phyloP scores from a whole-genome alignment of 2,329 filamentous ascomycete genomes.

The Penicillium decumbens region DNA sequence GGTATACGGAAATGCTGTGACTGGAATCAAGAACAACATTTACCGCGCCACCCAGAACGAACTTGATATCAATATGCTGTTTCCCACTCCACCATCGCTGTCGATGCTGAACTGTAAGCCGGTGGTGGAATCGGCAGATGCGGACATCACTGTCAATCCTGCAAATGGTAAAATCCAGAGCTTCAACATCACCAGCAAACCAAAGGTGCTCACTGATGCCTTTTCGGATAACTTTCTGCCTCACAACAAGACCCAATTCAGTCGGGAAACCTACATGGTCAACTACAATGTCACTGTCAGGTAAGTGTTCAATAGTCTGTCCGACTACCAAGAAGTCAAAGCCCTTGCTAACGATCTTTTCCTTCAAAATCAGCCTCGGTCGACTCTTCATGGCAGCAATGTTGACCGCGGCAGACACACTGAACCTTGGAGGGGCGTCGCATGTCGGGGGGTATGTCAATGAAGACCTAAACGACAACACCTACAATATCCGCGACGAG shows the following conservation, averaged over 20 bases:
- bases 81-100: conserved; percentile 4
- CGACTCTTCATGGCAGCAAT: conserved; percentile 14
- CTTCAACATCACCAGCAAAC: conserved; percentile 4
- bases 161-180: conserved; percentile 5
- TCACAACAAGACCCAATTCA: conserved; percentile 6
- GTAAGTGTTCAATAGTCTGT: background rate
- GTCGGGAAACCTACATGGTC: background rate
- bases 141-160: conserved; percentile 9
- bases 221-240: conserved; percentile 14
- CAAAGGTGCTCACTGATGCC: background rate
- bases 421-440: conserved; percentile 1
- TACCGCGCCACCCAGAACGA: background rate
- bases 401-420: conserved; percentile 11
- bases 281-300: conserved; percentile 16
- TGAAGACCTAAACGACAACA: conserved; percentile 21
- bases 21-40: conserved; percentile 4
- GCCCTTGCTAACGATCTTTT: too few relatives aligned
- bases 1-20: conserved; percentile 8
- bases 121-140: conserved; percentile 6
- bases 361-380: conserved; percentile 9
- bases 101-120: conserved; percentile 10
- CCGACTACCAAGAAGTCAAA: too few relatives aligned
- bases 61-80: conserved; percentile 1
- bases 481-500: conserved; percentile 25
- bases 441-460: conserved; percentile 4